A percentile compares a stretch with the other conserved stretches of the same genome.
Evolutionary conservation across 352 stramenopile genomes (phyloP).

Genomic region (Pythium guiyangense): DNA sequence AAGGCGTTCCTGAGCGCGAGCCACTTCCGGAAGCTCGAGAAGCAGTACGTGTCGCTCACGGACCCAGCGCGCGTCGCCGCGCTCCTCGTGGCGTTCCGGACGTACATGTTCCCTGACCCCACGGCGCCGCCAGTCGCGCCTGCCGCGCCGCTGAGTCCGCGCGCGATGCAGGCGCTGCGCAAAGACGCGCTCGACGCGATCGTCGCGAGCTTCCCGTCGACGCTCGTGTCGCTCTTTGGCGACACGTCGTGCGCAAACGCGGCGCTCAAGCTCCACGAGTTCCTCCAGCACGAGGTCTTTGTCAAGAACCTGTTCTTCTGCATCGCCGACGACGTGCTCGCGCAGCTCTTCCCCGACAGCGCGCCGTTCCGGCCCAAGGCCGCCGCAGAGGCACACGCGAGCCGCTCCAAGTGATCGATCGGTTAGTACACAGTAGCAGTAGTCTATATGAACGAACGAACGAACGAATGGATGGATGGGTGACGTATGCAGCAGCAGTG

Average conservation of each 20-base stretch:
- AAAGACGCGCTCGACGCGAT: conserved; percentile 70
- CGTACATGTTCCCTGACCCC: conserved; percentile 57
- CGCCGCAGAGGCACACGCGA: neutral
- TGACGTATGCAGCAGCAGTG: no score
- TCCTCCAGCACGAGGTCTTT: conserved; percentile 85
- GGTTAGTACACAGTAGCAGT: no score
- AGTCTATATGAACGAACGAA: no score
- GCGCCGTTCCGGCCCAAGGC: conserved; percentile 43
- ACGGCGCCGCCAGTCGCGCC: conserved; percentile 11
- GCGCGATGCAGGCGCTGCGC: conserved; percentile 49
- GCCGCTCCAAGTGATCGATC: neutral
- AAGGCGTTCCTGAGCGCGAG: conserved; percentile 75
- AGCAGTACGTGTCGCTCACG: conserved; percentile 75
- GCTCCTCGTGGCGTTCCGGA: conserved; percentile 43
- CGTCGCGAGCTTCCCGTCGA: conserved; percentile 62
- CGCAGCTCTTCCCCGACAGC: conserved; percentile 73
- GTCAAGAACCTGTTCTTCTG: conserved; percentile 85
- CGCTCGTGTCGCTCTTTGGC: conserved; percentile 71
- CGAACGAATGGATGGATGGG: no score
- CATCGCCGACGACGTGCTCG: conserved; percentile 67
- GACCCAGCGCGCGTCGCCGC: conserved; percentile 60
- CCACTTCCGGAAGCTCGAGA: conserved; percentile 80
- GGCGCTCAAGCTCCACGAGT: conserved; percentile 81
- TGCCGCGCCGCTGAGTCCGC: conserved; percentile 11
- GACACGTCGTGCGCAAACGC: conserved; percentile 70